Evolutionary conservation across 768 basidiomycete genomes (phyloP).

Genomic region (Tulasnella sp.): DNA sequence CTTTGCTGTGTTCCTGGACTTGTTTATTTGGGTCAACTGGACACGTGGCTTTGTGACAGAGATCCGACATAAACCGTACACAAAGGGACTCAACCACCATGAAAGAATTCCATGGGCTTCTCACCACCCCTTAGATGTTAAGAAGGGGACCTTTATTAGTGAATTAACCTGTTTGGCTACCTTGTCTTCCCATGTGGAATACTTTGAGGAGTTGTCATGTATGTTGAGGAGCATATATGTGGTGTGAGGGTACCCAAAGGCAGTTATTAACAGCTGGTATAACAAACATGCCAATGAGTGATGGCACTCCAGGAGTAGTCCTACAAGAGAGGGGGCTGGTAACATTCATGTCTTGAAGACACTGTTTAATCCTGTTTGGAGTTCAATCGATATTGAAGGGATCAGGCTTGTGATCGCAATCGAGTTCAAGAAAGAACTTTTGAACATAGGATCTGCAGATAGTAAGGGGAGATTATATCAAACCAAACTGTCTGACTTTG

Average conservation of each 20-base stretch:
- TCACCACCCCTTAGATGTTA: slow-evolving; percentile 21
- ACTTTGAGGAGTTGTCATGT: slow-evolving; percentile 7
- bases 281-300: slow-evolving; percentile 11
- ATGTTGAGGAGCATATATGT: slow-evolving; percentile 10
- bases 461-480: no score
- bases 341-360: not conserved
- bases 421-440: not conserved
- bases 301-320: slow-evolving; percentile 12
- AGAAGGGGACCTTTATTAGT: slow-evolving; percentile 19
- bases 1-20: slow-evolving; percentile 16
- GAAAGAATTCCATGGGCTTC: slow-evolving; percentile 21
- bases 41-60: slow-evolving; percentile 10
- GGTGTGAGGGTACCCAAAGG: slow-evolving; percentile 15
- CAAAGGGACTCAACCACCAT: slow-evolving; percentile 18
- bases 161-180: slow-evolving; percentile 19
- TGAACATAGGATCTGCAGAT: no score
- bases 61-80: slow-evolving; percentile 18
- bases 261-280: slow-evolving; percentile 13
- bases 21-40: slow-evolving; percentile 16
- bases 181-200: not conserved
- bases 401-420: not conserved
- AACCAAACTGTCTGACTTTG: no score
- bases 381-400: not conserved
- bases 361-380: not conserved
- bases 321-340: not conserved